These are phyloP conservation scores for Gentiana straminea DNA, from an alignment of 257 asterid genomes.

Conservation along the genomic window DNA sequence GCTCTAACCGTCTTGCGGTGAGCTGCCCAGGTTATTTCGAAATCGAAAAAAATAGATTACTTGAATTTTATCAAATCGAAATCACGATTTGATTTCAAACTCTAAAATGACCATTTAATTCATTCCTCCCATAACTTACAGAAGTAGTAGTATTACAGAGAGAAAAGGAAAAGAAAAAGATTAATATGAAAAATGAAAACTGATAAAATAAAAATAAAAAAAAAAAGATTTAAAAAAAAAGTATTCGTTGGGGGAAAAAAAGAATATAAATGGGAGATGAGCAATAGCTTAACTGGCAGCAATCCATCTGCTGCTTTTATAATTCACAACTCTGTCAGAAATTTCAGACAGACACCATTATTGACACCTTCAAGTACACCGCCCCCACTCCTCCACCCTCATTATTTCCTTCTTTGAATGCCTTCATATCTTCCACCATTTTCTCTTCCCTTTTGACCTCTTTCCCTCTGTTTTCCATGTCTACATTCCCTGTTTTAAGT, in stretches of 20 bases:
- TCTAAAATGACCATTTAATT: too few species aligned
- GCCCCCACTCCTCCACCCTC: neutral
- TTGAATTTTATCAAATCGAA: too few species aligned
- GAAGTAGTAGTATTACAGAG: too few species aligned
- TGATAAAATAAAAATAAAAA: too few species aligned
- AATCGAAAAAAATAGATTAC: too few species aligned
- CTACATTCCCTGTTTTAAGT: neutral
- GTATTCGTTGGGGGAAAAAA: neutral
- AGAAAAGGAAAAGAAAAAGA: too few species aligned
- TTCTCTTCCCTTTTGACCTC: neutral
- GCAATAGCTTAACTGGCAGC: slow-evolving; percentile 4
- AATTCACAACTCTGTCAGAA: slow-evolving; percentile 7
- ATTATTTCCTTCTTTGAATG: slow-evolving; percentile 3
- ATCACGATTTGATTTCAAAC: too few species aligned
- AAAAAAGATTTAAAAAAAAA: too few species aligned
- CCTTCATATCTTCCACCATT: slow-evolving; percentile 1
- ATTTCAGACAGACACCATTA: slow-evolving; percentile 11
- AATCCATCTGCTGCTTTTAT: neutral
- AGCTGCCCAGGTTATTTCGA: too few species aligned
- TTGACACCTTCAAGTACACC: slow-evolving; percentile 4
- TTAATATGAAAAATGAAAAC: too few species aligned
- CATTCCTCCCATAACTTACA: too few species aligned
- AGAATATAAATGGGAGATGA: slow-evolving; percentile 13
- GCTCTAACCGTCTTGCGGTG: too few species aligned
- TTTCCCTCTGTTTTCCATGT: neutral